These are phyloP conservation scores for Papilionanthe hybrid DNA, from an alignment of 116 monocot species.

Conservation along the genomic window DNA sequence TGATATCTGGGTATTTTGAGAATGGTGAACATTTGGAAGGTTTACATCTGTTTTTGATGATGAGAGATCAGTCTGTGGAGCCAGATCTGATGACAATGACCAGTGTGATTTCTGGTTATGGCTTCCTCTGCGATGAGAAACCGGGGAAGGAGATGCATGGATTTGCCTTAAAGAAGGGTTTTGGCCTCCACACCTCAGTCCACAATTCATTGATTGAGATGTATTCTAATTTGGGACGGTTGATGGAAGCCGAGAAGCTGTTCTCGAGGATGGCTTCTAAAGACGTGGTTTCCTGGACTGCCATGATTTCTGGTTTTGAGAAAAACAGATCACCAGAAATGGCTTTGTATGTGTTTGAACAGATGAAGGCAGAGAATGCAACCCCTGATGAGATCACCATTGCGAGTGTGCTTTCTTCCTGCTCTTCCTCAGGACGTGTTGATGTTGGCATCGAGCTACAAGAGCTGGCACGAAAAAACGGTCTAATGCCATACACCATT, in stretches of 20 bases:
- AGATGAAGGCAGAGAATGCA: conserved; percentile 37
- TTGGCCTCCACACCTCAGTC: conserved; percentile 32
- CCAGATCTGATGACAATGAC: conserved; percentile 68
- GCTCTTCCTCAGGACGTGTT: conserved; percentile 33
- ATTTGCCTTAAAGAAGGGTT: conserved; percentile 35
- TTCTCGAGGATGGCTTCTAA: conserved; percentile 35
- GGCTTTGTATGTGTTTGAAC: conserved; percentile 47
- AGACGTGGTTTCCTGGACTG: conserved; percentile 74
- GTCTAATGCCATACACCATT: conserved; percentile 26
- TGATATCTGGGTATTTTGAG: conserved; percentile 79
- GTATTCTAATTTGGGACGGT: conserved; percentile 33
- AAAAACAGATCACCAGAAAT: conserved; percentile 40
- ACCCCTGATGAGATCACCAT: conserved; percentile 50
- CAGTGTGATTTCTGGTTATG: conserved; percentile 55
- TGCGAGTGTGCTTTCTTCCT: conserved; percentile 40
- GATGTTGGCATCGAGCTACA: conserved; percentile 43
- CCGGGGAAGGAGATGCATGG: conserved; percentile 52
- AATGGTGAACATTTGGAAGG: conserved; percentile 40
- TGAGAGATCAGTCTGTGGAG: conserved; percentile 37
- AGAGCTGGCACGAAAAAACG: conserved; percentile 38
- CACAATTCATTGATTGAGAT: conserved; percentile 63
- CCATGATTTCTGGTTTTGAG: conserved; percentile 79
- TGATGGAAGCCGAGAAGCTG: conserved; percentile 46
- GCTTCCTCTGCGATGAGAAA: conserved; percentile 10
- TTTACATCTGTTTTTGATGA: conserved; percentile 41